A percentile compares a stretch with the other conserved stretches of the same genome.
phyloP scores from a whole-genome alignment of 352 stramenopile species.

The Globisporangium paroecandrum region DNA sequence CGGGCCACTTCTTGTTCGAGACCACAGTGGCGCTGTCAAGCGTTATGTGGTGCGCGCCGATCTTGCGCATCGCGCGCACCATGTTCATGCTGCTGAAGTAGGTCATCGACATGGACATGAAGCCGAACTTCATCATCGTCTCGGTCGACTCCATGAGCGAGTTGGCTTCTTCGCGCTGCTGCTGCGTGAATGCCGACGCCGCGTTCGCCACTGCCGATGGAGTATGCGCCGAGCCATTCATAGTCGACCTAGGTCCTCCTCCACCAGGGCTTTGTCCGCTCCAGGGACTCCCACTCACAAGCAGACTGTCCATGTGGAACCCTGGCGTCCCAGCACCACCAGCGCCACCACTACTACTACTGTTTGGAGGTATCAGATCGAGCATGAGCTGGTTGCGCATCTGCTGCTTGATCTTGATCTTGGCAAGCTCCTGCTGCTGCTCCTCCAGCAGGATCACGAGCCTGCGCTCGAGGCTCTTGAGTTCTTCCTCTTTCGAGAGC shows the following conservation, averaged over 20 bases:
- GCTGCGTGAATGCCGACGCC: slow-evolving; percentile 42
- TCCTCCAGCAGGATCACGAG: slow-evolving; percentile 93
- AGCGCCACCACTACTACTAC: neutral
- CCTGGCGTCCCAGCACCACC: neutral
- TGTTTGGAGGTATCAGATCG: slow-evolving; percentile 29
- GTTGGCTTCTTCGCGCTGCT: slow-evolving; percentile 89
- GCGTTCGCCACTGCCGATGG: slow-evolving; percentile 18
- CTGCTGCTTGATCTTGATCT: slow-evolving; percentile 60
- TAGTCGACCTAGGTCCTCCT: neutral
- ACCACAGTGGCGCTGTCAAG: slow-evolving; percentile 75
- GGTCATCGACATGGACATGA: slow-evolving; percentile 97
- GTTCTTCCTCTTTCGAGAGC: slow-evolving; percentile 90
- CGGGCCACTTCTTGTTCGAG: slow-evolving; percentile 58
- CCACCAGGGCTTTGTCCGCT: neutral
- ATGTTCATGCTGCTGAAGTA: slow-evolving; percentile 98
- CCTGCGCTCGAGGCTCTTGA: slow-evolving; percentile 92
- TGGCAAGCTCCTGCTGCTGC: slow-evolving; percentile 89
- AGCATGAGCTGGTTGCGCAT: slow-evolving; percentile 46
- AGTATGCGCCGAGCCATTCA: neutral
- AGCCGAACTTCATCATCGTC: slow-evolving; percentile 98
- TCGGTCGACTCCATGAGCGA: slow-evolving; percentile 95
- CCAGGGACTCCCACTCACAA: slow-evolving; percentile 14
- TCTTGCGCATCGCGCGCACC: slow-evolving; percentile 95
- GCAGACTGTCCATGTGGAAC: neutral
- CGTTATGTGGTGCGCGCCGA: slow-evolving; percentile 89